Base-by-base conservation (phyloP, 2,329 filamentous ascomycete species). In the Epichloe sp. region DNA sequence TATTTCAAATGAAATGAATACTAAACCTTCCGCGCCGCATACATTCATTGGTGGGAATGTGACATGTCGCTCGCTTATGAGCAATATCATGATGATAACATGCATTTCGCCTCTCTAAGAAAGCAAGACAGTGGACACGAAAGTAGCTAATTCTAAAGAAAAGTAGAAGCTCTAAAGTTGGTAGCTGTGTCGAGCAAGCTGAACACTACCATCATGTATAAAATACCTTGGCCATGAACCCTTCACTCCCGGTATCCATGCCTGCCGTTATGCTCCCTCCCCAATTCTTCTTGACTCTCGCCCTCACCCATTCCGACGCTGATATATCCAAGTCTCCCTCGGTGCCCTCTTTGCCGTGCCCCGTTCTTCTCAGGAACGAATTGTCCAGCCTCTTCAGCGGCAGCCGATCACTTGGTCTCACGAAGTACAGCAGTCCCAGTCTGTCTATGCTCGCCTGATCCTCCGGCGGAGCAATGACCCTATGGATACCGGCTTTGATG, bases 1-100 rank as follows among this genome's bases (percentile, higher is more conserved):
- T 60, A 59, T 56, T 59, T 57, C 60, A 59, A 64, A 61, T 62
- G 58, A 60, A 57, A 65, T 63, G 63, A 68, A 69, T 68, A 61
- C 63, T 65, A 64, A 61, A 60, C 63, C 60, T 42, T 50, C 48
- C 48, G 51, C 14, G 47, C 44, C 40, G 41, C 44, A 42, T 19
- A 23, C 26, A 17, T 34, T 36, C 11, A 31, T n/a, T 21, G 14
- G 41, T 38, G 4, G 26, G 10, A 23, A 45, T n/a, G 23, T 49
- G 40, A n/a, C 43, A n/a, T 35, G n/a, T 15, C 41, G 12, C n/a
- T 19, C 21, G 11, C 41, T 12, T 43, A 19, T 21, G 41, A 31
- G 31, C 8, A 31, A 11, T 10, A 31, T 31, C 10, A 31, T 4
- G 3, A 43, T 10, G 5, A 26, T 3, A 21, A 6, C 2, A 21